Evolutionary conservation across 345 rosid genomes (phyloP), one percentile per base, ranked within the genome.

Genomic region (Kernera saxatilis): DNA sequence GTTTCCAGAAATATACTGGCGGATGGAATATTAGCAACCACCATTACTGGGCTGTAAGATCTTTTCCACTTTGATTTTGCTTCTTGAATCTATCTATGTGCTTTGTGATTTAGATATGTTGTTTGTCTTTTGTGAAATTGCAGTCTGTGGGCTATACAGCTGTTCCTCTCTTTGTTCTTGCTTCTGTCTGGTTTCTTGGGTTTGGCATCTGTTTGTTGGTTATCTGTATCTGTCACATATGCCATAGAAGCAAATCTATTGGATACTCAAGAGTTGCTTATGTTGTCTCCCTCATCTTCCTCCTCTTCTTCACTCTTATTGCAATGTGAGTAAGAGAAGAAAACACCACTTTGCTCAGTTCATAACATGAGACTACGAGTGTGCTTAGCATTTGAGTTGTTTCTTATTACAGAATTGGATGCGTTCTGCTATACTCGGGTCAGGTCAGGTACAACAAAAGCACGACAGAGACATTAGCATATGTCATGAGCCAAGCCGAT

Each of bases 1-100:
- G 90, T 19, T 94, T 84, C 74, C 83, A 81, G 59, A 81, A 69
- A 78, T 94, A 91, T 65, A 71, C 88, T 4, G 90, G 92, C 33
- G 99, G 99, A 12, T 94, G 99, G 99, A 84, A 89, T 69, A 82
- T 91, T 51, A 83, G 83, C 27, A 83, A 85, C 6, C 89, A 70
- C 11, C 99, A 91, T 80, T 94, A 94, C 71, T 94, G 97, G 99
- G 92, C 97, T 50, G 99, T 94, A 83, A 83, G 97, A 67, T 72
- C 35, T 1, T 45, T 19, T 50, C 15, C 3, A 21, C 17, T 43
- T 68, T 19, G 12, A 0, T 15, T 11, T 11, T 26, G 13, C 8
- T 6, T 64, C 22, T 14, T 44, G 35, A 19, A 3, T 4, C 8
- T 17, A 8, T 45, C 8, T 19, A 18, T 1, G 19, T 13, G 37